These are phyloP conservation scores for Amanita muscaria DNA, from an alignment of 768 basidiomycete species.

Conservation along the genomic window DNA sequence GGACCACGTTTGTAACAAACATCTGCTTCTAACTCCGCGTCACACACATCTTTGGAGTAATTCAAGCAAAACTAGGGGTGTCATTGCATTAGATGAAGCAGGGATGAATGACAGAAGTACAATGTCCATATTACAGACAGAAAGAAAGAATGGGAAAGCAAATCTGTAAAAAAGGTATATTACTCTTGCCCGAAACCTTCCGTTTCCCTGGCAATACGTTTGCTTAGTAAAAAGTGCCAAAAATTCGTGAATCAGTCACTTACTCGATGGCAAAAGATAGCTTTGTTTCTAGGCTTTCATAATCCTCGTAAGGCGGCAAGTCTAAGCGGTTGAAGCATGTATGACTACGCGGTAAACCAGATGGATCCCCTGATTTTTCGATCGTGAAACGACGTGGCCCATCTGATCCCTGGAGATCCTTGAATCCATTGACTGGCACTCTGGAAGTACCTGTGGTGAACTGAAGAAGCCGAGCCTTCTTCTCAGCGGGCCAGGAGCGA, in stretches of 20 bases:
- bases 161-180: too few relatives aligned
- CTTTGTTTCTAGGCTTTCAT: constrained; percentile 80
- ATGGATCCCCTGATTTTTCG: constrained; percentile 88
- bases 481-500: constrained; percentile 82
- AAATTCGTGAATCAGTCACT: constrained; percentile 19
- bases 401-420: constrained; percentile 89
- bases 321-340: constrained; percentile 92
- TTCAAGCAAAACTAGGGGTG: not conserved
- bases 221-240: constrained; percentile 5
- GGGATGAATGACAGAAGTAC: not conserved
- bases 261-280: constrained; percentile 78
- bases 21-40: too few relatives aligned
- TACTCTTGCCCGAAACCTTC: constrained; percentile 68
- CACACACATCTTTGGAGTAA: too few relatives aligned
- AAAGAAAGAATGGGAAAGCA: constrained; percentile 4
- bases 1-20: not conserved
- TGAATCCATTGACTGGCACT: constrained; percentile 89
- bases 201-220: constrained; percentile 44
- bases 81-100: not conserved
- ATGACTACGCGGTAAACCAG: constrained; percentile 81
- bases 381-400: constrained; percentile 91
- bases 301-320: constrained; percentile 83
- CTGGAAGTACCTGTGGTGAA: constrained; percentile 86
- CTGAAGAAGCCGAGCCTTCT: constrained; percentile 79
- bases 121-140: constrained; percentile 1